These are phyloP conservation scores for Rhododendron kiyosumense DNA, from an alignment of 148 eudicot genomes.

Conservation along the genomic window DNA sequence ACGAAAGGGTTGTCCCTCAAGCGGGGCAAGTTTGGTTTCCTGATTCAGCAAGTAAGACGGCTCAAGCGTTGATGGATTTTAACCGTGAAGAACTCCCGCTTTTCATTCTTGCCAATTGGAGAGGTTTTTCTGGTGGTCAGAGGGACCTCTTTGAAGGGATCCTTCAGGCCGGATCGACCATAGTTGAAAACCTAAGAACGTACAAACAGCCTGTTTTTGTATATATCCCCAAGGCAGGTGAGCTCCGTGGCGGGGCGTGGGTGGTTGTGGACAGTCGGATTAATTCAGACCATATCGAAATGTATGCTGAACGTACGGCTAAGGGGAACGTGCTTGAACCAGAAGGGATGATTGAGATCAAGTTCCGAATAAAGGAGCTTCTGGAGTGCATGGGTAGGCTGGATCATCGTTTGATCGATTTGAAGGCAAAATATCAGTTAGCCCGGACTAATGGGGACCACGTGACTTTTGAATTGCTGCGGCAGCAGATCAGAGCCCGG, in stretches of 20 bases:
- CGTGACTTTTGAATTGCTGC: conserved; percentile 35
- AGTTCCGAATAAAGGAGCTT: conserved; percentile 72
- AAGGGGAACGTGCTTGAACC: conserved; percentile 98
- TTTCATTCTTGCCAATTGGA: conserved; percentile 96
- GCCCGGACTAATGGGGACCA: conserved; percentile 33
- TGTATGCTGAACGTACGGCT: conserved; percentile 92
- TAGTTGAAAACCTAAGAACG: conserved; percentile 93
- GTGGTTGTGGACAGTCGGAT: conserved; percentile 94
- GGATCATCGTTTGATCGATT: conserved; percentile 54
- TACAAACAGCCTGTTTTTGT: conserved; percentile 88
- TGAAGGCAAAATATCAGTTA: conserved; percentile 62
- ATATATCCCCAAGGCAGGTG: conserved; percentile 89
- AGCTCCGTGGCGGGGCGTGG: conserved; percentile 99
- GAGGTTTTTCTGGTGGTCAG: conserved; percentile 99
- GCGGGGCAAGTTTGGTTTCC: conserved; percentile 99
- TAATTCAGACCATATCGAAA: conserved; percentile 86
- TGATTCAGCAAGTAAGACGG: conserved; percentile 93
- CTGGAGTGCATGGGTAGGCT: conserved; percentile 89
- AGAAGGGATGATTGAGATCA: conserved; percentile 94
- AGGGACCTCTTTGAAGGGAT: conserved; percentile 98
- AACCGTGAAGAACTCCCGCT: conserved; percentile 93
- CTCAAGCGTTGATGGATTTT: conserved; percentile 98
- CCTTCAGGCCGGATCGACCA: conserved; percentile 95
- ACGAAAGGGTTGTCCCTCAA: conserved; percentile 96
- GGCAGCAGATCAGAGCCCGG: conserved; percentile 65